Evolutionary conservation across 306 rosid species (phyloP).

Genomic region (Sphenostylis stenocarpa): DNA sequence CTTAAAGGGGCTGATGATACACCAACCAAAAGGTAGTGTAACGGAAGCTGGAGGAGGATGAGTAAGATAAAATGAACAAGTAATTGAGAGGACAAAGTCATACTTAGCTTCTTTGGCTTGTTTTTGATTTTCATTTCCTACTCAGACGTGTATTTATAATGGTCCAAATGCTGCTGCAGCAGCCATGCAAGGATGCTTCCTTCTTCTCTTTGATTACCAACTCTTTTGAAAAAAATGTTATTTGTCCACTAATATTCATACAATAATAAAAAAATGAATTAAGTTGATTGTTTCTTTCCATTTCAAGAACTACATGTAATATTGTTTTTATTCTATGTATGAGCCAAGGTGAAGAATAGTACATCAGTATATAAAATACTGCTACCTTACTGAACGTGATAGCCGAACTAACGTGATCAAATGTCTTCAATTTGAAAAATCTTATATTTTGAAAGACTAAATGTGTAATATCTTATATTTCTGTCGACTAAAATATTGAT

Average conservation of each 20-base stretch:
- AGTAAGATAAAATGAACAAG: constrained; percentile 20
- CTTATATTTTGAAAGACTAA: no score
- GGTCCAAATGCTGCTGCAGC: background rate
- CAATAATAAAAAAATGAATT: no score
- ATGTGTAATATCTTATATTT: no score
- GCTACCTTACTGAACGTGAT: background rate
- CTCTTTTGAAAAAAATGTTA: background rate
- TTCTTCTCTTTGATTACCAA: background rate
- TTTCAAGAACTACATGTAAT: no score
- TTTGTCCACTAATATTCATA: background rate
- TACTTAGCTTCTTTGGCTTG: constrained; percentile 17
- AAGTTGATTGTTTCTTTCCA: no score
- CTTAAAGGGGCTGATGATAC: constrained; percentile 42
- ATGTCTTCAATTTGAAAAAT: no score
- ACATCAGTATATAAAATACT: background rate
- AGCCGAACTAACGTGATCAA: no score
- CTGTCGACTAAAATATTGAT: no score
- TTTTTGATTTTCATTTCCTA: background rate
- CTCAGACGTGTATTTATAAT: constrained; percentile 9
- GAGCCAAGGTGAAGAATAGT: background rate
- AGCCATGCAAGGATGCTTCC: background rate
- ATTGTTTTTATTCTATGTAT: no score
- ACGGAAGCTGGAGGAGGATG: background rate
- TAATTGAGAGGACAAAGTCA: constrained; percentile 35
- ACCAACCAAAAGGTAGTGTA: constrained; percentile 9